Evolutionary conservation across 2,329 filamentous ascomycete genomes (phyloP), one percentile per base, ranked within the genome.

Genomic region (Trichoderma koningiopsis): DNA sequence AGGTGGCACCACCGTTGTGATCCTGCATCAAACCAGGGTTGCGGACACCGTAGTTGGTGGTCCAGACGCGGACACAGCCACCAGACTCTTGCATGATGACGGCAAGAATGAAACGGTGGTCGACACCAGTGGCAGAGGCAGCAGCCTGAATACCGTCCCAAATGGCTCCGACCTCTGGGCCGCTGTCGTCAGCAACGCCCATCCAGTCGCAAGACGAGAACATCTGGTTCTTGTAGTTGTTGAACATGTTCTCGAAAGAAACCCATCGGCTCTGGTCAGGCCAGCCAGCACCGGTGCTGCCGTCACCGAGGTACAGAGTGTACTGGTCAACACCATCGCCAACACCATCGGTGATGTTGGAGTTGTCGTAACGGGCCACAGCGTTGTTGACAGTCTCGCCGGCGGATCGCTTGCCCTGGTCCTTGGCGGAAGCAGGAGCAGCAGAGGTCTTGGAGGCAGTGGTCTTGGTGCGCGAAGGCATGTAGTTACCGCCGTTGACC

Each of bases 31-130:
- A 76, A 57, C 82, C 82, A 0, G 82, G 82, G 75, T 84, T 84
- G 70, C 70, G 71, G 35, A 82, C 80, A n/a, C 79, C 79, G 71
- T 80, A 77, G 75, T 79, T 74, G 61, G 81, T 82, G 24, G 80
- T 81, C 1, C 71, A 73, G 29, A 79, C 81, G 29, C 82, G 81
- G 24, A 83, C 81, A 73, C 82, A 83, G 62, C 82, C 82, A 68
- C 78, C 79, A 71, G 79, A 81, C 72, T 84, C 82, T 71, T 84
- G 82, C 76, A 84, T 78, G 43, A 83, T 72, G 67, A 83, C 75
- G 22, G 81, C 79, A 19, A 84, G 74, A 72, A 84, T 82, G 69
- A 82, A 81, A 58, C 82, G 80, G 59, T 75, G 71, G 70, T 83
- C 81, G 27, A 83, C 74, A 22, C 73, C 71, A 0, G 75, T 73